Percentiles rank a stretch among this genome's conserved stretches.
These are phyloP conservation scores for Tilletia caries DNA, from an alignment of 1,284 basidiomycete genomes.

Conservation along the genomic window DNA sequence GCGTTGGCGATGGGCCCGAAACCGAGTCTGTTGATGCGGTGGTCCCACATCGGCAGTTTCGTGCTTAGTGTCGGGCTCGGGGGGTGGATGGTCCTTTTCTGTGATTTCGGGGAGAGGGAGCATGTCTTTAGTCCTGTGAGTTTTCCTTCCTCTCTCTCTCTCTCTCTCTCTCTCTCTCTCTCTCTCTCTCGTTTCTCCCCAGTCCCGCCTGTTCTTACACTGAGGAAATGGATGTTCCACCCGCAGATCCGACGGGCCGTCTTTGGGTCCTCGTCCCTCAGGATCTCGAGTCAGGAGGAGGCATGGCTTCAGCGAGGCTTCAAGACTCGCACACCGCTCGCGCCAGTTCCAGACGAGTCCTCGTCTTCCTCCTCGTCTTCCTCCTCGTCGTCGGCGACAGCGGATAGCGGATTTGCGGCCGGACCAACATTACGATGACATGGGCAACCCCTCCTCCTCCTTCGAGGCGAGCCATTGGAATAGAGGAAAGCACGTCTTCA, in stretches of 20 bases:
- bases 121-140: constrained; percentile 12
- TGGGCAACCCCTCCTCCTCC: no score
- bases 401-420: no score
- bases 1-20: neutral
- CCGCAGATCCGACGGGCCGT: neutral
- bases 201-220: no score
- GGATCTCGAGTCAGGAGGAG: neutral
- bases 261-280: neutral
- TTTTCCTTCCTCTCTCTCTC: neutral
- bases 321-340: neutral
- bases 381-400: no score
- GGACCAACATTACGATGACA: no score
- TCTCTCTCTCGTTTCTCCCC: no score
- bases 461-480: constrained; percentile 15
- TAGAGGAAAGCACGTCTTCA: no score
- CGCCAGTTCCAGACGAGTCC: neutral
- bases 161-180: no score
- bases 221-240: no score
- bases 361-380: no score
- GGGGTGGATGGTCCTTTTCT: neutral
- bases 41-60: neutral
- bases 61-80: neutral
- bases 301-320: neutral
- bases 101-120: constrained; percentile 3
- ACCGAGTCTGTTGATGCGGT: neutral